These are phyloP conservation scores for Eucalyptus curtisii DNA, from an alignment of 345 rosid genomes.

Conservation along the genomic window DNA sequence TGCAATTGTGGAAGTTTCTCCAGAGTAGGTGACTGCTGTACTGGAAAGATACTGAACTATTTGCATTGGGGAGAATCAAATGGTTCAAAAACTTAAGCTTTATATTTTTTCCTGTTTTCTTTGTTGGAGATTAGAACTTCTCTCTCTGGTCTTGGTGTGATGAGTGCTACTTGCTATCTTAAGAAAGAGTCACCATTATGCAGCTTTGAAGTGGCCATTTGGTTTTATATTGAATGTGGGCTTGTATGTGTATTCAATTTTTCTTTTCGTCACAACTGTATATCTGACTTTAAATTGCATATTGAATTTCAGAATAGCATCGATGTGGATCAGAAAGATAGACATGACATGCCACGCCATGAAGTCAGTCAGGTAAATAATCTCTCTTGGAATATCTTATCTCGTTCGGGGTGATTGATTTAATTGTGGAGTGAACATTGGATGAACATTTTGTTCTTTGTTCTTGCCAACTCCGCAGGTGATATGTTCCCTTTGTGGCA, in stretches of 20 bases:
- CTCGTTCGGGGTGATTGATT: neutral
- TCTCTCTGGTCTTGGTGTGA: neutral
- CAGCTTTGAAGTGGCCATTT: neutral
- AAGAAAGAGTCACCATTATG: neutral
- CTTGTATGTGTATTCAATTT: neutral
- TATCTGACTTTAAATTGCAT: neutral
- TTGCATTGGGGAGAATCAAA: neutral
- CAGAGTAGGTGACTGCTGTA: neutral
- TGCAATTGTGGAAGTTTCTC: neutral
- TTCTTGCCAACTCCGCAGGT: slow-evolving; percentile 21
- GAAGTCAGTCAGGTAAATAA: slow-evolving; percentile 22
- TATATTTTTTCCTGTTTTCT: neutral
- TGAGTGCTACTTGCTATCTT: neutral
- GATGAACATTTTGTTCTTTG: neutral
- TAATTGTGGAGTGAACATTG: neutral
- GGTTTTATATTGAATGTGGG: neutral
- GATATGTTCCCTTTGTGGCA: slow-evolving; percentile 52
- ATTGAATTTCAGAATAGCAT: neutral
- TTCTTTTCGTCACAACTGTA: neutral
- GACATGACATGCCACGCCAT: slow-evolving; percentile 44
- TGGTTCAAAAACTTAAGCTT: neutral
- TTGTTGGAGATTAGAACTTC: neutral
- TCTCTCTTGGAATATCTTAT: neutral
- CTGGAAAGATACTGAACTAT: neutral
- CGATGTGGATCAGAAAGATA: neutral